phyloP scores from a whole-genome alignment of 208 protist species.

The Porcisia hertigi region DNA sequence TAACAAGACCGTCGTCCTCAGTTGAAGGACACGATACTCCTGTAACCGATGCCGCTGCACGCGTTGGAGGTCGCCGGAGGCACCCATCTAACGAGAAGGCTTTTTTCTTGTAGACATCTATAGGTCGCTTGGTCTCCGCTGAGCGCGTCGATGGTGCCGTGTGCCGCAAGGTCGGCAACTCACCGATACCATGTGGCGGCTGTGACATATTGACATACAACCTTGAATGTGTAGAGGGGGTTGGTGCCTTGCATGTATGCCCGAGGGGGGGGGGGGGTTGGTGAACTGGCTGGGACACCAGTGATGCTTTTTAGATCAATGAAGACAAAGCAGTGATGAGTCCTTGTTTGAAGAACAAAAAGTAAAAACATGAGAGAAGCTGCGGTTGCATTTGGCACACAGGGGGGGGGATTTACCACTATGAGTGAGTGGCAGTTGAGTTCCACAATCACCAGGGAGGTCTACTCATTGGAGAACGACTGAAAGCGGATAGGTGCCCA shows the following conservation, averaged over 20 bases:
- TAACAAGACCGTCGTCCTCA: not conserved
- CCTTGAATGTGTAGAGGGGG: not conserved
- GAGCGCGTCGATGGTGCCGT: not conserved
- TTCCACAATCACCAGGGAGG: too few relatives aligned
- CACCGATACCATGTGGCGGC: constrained; percentile 3
- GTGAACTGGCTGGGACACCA: too few relatives aligned
- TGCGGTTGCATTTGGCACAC: too few relatives aligned
- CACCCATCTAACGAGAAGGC: constrained; percentile 21
- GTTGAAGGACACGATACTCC: not conserved
- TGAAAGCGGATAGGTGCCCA: too few relatives aligned
- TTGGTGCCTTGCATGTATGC: not conserved
- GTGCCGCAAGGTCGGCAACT: constrained; percentile 12
- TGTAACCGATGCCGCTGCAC: constrained; percentile 1
- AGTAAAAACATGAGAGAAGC: too few relatives aligned
- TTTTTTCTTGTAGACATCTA: constrained; percentile 9
- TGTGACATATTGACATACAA: constrained; percentile 1
- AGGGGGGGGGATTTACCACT: too few relatives aligned
- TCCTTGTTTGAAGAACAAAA: too few relatives aligned
- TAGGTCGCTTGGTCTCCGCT: not conserved
- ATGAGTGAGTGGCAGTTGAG: too few relatives aligned
- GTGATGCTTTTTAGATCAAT: too few relatives aligned
- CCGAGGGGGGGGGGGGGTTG: not conserved
- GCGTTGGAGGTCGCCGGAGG: constrained; percentile 5
- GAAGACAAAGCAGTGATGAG: too few relatives aligned
- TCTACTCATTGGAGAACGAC: too few relatives aligned